A percentile compares a stretch with the other conserved stretches of the same genome.
Evolutionary conservation across 1,139 yeast species (phyloP).

Genomic region (Zygosaccharomyces pseudobailii): DNA sequence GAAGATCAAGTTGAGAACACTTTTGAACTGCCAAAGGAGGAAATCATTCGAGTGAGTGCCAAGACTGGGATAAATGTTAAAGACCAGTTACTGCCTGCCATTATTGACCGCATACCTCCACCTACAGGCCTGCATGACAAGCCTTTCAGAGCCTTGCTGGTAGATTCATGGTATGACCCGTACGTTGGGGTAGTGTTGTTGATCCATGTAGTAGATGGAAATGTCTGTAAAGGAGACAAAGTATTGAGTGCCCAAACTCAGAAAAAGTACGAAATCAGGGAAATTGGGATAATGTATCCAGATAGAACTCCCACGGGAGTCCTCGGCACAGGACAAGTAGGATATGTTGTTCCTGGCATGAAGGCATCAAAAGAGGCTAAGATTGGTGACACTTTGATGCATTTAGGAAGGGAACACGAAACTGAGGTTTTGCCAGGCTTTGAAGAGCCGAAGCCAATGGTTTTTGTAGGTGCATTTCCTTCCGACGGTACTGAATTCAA

Average conservation of each 20-base stretch:
- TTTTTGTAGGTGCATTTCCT: constrained; percentile 96
- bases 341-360: constrained; percentile 91
- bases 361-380: constrained; percentile 80
- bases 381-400: constrained; percentile 87
- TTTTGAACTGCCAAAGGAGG: constrained; percentile 74
- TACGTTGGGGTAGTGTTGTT: constrained; percentile 87
- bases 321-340: constrained; percentile 87
- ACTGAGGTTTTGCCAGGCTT: constrained; percentile 87
- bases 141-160: constrained; percentile 74
- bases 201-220: constrained; percentile 81
- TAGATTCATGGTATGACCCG: constrained; percentile 96
- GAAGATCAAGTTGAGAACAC: constrained; percentile 78
- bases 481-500: constrained; percentile 92
- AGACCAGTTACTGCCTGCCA: constrained; percentile 70
- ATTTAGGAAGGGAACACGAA: constrained; percentile 50
- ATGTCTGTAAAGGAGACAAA: constrained; percentile 65
- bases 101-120: constrained; percentile 71
- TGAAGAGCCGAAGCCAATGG: constrained; percentile 97
- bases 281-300: constrained; percentile 94
- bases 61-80: constrained; percentile 77
- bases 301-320: constrained; percentile 61
- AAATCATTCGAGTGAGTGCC: constrained; percentile 84
- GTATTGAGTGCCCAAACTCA: constrained; percentile 74
- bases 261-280: constrained; percentile 77
- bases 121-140: constrained; percentile 51